A percentile compares a stretch with the other conserved stretches of the same genome.
These are phyloP conservation scores for Candida chilensis DNA, from an alignment of 805 yeast species.

Conservation along the genomic window DNA sequence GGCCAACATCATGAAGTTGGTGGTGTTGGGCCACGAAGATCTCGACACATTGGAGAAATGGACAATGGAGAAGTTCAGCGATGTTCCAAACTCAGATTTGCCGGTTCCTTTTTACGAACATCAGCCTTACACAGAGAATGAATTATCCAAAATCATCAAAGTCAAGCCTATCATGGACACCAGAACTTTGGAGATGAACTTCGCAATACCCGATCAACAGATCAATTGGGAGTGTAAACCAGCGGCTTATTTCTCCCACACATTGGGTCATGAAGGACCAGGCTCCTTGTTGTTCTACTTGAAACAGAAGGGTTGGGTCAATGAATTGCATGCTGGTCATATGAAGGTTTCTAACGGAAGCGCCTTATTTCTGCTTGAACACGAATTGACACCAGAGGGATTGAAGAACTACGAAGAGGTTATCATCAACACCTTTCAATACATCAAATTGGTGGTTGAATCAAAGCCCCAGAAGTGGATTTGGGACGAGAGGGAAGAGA, in stretches of 20 bases:
- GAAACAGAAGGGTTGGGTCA: slow-evolving; percentile 73
- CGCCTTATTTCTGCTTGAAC: slow-evolving; percentile 56
- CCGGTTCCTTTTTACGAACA: slow-evolving; percentile 34
- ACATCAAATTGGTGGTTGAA: slow-evolving; percentile 49
- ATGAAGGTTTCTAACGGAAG: slow-evolving; percentile 57
- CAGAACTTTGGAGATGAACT: slow-evolving; percentile 56
- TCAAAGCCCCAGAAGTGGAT: slow-evolving; percentile 72
- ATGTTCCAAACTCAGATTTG: slow-evolving; percentile 43
- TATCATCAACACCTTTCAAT: slow-evolving; percentile 56
- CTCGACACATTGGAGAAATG: slow-evolving; percentile 63
- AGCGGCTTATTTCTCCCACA: slow-evolving; percentile 62
- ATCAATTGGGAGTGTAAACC: slow-evolving; percentile 64
- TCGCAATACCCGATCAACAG: slow-evolving; percentile 69
- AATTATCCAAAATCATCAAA: slow-evolving; percentile 43
- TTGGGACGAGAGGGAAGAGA: slow-evolving; percentile 64
- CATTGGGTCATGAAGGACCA: slow-evolving; percentile 87
- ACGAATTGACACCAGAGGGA: slow-evolving; percentile 75
- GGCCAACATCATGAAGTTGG: slow-evolving; percentile 82
- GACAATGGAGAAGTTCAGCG: slow-evolving; percentile 59
- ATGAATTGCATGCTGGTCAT: slow-evolving; percentile 66
- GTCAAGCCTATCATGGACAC: slow-evolving; percentile 82
- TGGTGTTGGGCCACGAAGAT: slow-evolving; percentile 74
- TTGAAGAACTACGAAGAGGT: slow-evolving; percentile 54
- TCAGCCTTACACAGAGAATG: slow-evolving; percentile 37
- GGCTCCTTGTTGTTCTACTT: slow-evolving; percentile 73